Evolutionary conservation across 2,329 filamentous ascomycete species (phyloP).

Genomic region (Geoglossum cookeanum): DNA sequence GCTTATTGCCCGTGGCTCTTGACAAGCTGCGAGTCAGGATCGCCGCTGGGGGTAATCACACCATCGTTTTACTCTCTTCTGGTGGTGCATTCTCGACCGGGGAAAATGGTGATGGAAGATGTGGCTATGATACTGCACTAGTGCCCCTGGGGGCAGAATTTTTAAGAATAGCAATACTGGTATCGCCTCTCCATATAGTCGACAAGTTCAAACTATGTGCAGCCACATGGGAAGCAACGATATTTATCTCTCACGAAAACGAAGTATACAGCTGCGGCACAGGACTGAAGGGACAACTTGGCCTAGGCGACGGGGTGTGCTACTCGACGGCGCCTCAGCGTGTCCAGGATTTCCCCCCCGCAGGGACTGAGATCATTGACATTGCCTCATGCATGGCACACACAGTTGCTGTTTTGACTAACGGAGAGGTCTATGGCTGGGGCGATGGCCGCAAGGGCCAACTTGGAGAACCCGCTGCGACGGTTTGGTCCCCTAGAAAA

Average conservation of each 20-base stretch:
- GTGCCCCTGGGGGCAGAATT: constrained; percentile 5
- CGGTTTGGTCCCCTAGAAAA: constrained; percentile 40
- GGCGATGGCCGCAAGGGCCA: constrained; percentile 76
- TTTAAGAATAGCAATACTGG: background rate
- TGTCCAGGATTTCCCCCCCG: constrained; percentile 45
- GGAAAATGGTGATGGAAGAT: constrained; percentile 26
- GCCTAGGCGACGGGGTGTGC: constrained; percentile 28
- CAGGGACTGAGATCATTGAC: constrained; percentile 36
- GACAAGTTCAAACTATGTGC: constrained; percentile 20
- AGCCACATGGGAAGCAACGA: constrained; percentile 62
- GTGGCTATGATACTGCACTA: constrained; percentile 13
- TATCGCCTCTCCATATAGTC: background rate
- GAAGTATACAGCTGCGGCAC: constrained; percentile 44
- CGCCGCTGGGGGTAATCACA: constrained; percentile 11
- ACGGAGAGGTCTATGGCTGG: constrained; percentile 73
- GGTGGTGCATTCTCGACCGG: constrained; percentile 9
- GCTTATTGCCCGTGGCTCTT: constrained; percentile 1
- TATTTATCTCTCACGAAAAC: constrained; percentile 36
- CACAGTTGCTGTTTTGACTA: constrained; percentile 49
- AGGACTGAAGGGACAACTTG: constrained; percentile 54
- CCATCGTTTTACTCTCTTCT: constrained; percentile 9
- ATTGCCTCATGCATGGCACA: constrained; percentile 63
- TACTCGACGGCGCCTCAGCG: constrained; percentile 21
- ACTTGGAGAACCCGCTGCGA: constrained; percentile 38
- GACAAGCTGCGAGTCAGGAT: constrained; percentile 3